Conservation (phyloP, 495 filamentous ascomycete genomes). For the Aspergillus funiculosus region DNA sequence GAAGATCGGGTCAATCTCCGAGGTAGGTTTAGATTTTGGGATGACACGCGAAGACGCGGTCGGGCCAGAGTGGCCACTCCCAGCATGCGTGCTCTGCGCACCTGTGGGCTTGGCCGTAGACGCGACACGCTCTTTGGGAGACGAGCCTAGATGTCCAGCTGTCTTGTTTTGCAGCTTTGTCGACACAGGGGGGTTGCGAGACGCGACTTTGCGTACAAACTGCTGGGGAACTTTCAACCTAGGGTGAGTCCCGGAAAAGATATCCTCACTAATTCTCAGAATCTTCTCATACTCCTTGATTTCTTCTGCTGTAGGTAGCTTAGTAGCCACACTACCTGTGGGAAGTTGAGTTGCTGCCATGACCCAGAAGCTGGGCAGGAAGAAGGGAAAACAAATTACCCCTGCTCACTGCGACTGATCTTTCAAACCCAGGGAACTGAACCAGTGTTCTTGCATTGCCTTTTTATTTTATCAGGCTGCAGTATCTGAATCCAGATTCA, state of each 20-base stretch:
- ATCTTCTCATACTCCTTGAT: constrained; percentile 65
- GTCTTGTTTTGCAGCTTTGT: constrained; percentile 22
- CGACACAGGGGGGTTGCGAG: constrained; percentile 26
- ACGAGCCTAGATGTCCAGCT: constrained; percentile 19
- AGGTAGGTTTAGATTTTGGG: constrained; percentile 33
- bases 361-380: constrained; percentile 14
- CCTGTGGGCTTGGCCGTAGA: constrained; percentile 25
- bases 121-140: constrained; percentile 27
- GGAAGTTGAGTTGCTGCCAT: constrained; percentile 40
- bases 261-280: constrained; percentile 65
- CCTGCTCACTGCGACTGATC: constrained; percentile 8
- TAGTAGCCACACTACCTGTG: constrained; percentile 28
- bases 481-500: background rate
- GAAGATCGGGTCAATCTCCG: constrained; percentile 69
- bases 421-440: background rate
- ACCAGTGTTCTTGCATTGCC: constrained; percentile 5
- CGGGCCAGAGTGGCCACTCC: constrained; percentile 22
- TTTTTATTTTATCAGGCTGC: background rate
- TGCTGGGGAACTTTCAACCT: constrained; percentile 62
- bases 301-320: constrained; percentile 31
- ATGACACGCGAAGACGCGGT: constrained; percentile 30
- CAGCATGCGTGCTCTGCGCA: constrained; percentile 29
- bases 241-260: constrained; percentile 69
- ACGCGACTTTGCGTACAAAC: constrained; percentile 47
- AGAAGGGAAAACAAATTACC: constrained; percentile 5